Base-by-base conservation (phyloP, 2,329 filamentous ascomycete genomes). In the Botrytis sinoallii region DNA sequence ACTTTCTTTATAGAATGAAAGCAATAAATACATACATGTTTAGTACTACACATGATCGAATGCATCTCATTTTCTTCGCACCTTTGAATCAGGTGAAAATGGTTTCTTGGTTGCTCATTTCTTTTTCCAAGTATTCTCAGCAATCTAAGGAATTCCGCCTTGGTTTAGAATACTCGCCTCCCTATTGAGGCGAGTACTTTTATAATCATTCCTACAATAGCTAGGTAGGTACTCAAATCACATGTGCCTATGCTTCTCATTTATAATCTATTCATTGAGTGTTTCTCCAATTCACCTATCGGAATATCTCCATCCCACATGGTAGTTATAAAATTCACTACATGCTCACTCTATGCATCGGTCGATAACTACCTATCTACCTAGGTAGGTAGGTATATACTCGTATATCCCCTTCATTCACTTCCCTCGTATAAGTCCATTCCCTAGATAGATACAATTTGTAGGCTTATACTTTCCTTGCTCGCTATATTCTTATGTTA, bases 401-500 rank as follows among this genome's bases (percentile, higher is more conserved):
- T 35, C 57, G 10, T 22, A 3, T 12, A 20, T 2, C 20, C 32
- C 4, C 14, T 12, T 35, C 57, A 35, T 59, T 35, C 29, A 29
- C 55, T 59, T 32, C 4, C 20, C 4, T 35, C 10, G 7, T 57
- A 32, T 57, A 32, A 16, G 14, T 16, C 52, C 14, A 18, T 57
- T 57, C n/a, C 52, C 7, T n/a, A 1, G 29, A 18, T 29, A 1
- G 29, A 18, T 29, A 29, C 6, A 29, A 0, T 7, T 8, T 29
- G n/a, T 18, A 57, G n/a, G 12, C 0, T n/a, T n/a, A 0, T 7
- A 29, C 18, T 29, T 8, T 29, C n/a, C n/a, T 55, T 55, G 0
- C 18, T 55, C 48, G 48, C 48, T 52, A 7, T 5, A n/a, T 52
- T 4, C 4, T n/a, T 12, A 16, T 1, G 12, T n/a, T n/a, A n/a